Conservation (phyloP, 768 basidiomycete genomes). For the Mycena indigotica region DNA sequence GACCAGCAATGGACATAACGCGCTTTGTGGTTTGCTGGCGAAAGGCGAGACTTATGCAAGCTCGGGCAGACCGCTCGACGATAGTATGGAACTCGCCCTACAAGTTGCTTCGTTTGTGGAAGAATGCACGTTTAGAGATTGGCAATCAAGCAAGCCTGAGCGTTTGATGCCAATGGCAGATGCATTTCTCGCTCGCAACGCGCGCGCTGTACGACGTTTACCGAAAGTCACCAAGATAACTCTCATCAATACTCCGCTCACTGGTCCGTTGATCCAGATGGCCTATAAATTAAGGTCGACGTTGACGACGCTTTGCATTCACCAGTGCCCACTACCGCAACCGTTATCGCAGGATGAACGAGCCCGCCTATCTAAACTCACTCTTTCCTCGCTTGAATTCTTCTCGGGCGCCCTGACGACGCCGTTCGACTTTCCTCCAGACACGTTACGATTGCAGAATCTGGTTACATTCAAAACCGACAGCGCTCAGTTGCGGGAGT, state of each 20-base stretch:
- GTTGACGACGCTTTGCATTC: slow-evolving; percentile 7
- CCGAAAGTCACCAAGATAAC: slow-evolving; percentile 7
- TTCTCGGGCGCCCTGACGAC: background rate
- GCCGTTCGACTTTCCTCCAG: slow-evolving; percentile 2
- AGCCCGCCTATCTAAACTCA: background rate
- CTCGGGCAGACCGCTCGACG: background rate
- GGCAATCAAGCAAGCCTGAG: slow-evolving; percentile 1
- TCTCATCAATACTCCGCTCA: slow-evolving; percentile 8
- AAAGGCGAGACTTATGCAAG: background rate
- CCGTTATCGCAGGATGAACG: background rate
- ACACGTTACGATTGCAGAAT: slow-evolving; percentile 2
- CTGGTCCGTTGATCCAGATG: slow-evolving; percentile 4
- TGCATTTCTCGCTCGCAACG: slow-evolving; percentile 2
- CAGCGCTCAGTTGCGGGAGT: slow-evolving; percentile 5
- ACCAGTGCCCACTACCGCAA: slow-evolving; percentile 4
- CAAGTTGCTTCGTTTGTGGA: slow-evolving; percentile 7
- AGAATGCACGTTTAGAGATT: slow-evolving; percentile 14
- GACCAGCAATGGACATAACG: background rate
- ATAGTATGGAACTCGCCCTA: background rate
- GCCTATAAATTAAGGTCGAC: slow-evolving; percentile 2
- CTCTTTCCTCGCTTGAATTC: slow-evolving; percentile 6
- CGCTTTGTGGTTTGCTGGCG: slow-evolving; percentile 9
- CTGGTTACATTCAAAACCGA: slow-evolving; percentile 14
- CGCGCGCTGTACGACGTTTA: slow-evolving; percentile 5
- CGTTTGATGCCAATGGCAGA: background rate